Base-by-base conservation (phyloP, 306 rosid species). In the Mucuna pruriens region DNA sequence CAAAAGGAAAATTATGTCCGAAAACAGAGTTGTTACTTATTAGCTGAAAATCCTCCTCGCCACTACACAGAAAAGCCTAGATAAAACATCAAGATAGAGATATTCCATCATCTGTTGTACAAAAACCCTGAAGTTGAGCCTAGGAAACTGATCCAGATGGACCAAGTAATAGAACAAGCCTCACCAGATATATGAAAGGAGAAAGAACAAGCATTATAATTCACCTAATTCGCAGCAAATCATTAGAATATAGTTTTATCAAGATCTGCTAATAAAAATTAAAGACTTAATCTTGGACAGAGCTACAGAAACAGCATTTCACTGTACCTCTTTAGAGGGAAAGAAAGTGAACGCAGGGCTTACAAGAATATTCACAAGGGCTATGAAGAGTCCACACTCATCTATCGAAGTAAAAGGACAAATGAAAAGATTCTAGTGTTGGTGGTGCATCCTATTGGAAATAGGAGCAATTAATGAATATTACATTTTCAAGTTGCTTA, bases 101-200 rank as follows among this genome's bases (percentile, higher is more conserved):
- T 68, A 63, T 46, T 48, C 45, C 15, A 12, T 25, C 70, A 66
- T 69, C 45, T 54, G 65, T 33, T 52, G 71, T 63, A 49, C 74
- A n/a, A 52, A 62, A 49, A 19, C 57, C 58, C 74, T 49, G 8
- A 73, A 63, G 38, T 49, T 70, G 34, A 69, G 36, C 45, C 13
- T 20, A 55, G 36, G n/a, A 54, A 68, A 79, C 58, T 68, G 69
- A 68, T 26, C 60, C 34, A 16, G 9, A 68, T 78, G 45, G 52
- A 67, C n/a, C 40, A 36, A 52, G 68, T 58, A 10, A 26, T 54
- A 54, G 13, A 25, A 9, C 40, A 79, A 79, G 55, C 2, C 45
- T 42, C 51, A 68, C 16, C 13, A 62, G 60, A 63, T 49, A 62
- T 7, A 10, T 15, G 34, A 11, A 15, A 68, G 39, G 57, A 66